Conservation (phyloP, 2,329 filamentous ascomycete species). For the Xylariaceae sp. region DNA sequence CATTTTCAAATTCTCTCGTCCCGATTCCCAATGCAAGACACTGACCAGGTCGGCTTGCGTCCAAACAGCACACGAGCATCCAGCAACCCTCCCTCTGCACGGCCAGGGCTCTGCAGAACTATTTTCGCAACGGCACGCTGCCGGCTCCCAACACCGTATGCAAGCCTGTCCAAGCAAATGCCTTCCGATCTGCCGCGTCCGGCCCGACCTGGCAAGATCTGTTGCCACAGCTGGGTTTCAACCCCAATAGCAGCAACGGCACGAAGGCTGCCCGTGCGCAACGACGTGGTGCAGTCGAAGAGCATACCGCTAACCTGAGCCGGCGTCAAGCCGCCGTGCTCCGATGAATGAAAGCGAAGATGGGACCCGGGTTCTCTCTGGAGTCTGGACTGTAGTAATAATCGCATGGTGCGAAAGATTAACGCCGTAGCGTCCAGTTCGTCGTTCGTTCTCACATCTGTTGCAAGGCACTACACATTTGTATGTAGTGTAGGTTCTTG, state of each 20-base stretch:
- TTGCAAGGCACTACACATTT: no score
- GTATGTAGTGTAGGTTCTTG: no score
- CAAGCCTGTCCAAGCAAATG: neutral
- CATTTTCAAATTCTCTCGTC: neutral
- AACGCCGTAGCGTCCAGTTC: no score
- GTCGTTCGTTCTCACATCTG: no score
- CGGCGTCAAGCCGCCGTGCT: neutral
- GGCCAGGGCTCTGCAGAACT: constrained; percentile 19
- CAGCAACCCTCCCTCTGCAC: constrained; percentile 26
- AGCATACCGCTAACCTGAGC: neutral
- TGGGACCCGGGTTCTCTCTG: neutral
- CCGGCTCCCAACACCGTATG: constrained; percentile 17
- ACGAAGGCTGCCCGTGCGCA: neutral
- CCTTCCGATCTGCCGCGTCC: constrained; percentile 9
- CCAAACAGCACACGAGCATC: constrained; percentile 18
- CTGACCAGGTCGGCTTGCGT: neutral
- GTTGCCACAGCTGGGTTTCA: constrained; percentile 14
- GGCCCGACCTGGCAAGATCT: constrained; percentile 18
- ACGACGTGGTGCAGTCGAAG: neutral
- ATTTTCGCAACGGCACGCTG: constrained; percentile 22
- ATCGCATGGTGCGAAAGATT: no score
- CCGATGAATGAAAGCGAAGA: neutral
- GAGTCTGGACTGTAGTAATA: no score
- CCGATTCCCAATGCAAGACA: neutral
- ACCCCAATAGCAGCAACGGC: constrained; percentile 4